These are phyloP conservation scores for Diaporthe aspalathi DNA, from an alignment of 2,329 filamentous ascomycete species.

Conservation along the genomic window DNA sequence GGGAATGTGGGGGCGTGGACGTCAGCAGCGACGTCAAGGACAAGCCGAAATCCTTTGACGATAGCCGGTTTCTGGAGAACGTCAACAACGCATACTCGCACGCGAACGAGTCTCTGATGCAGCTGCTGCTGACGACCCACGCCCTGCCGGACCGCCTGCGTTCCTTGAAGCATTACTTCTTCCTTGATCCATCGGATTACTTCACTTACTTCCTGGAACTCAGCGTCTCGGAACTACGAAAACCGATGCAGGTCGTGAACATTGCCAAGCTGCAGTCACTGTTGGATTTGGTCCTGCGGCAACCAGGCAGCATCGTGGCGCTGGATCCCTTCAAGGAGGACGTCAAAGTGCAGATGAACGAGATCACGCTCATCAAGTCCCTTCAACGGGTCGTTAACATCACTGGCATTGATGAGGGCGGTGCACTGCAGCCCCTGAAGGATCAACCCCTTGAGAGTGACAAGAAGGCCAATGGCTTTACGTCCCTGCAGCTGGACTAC, in stretches of 20 bases:
- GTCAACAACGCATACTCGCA: conserved; percentile 95
- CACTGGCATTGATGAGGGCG: conserved; percentile 92
- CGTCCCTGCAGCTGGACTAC: conserved; percentile 94
- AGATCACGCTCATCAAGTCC: conserved; percentile 90
- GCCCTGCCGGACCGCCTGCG: conserved; percentile 86
- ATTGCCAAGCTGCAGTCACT: conserved; percentile 93
- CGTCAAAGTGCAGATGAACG: conserved; percentile 97
- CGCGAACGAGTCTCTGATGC: conserved; percentile 92
- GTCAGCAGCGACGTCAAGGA: conserved; percentile 89
- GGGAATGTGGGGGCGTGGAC: conserved; percentile 96
- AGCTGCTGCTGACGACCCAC: conserved; percentile 91
- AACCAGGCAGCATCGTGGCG: conserved; percentile 92
- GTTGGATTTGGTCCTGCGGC: conserved; percentile 95
- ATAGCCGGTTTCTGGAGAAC: conserved; percentile 91
- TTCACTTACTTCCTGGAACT: conserved; percentile 98
- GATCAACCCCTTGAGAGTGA: conserved; percentile 79
- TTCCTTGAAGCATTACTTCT: conserved; percentile 98
- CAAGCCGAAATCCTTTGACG: conserved; percentile 92
- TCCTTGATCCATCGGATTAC: conserved; percentile 96
- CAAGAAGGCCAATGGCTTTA: conserved; percentile 90
- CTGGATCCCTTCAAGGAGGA: conserved; percentile 98
- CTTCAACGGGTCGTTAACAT: conserved; percentile 97
- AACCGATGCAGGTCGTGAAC: conserved; percentile 89
- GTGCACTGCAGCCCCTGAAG: conserved; percentile 79
- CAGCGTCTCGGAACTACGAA: conserved; percentile 87